phyloP scores from a whole-genome alignment of 441 rosid genomes.

The Omphalea diandra region DNA sequence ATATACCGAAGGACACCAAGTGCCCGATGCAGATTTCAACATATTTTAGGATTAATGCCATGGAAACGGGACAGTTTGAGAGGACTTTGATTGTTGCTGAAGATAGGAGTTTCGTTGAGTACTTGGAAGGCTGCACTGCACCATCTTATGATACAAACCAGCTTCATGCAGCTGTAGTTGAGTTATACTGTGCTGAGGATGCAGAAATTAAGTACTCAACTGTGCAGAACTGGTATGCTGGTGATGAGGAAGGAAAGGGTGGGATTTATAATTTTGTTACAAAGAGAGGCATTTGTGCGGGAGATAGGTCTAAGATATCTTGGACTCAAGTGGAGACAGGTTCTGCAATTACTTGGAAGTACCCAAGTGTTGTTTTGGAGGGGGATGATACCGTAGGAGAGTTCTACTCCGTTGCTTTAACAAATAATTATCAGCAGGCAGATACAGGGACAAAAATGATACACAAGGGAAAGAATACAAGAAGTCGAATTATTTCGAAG shows the following conservation, averaged over 20 bases:
- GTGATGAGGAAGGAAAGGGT: conserved; percentile 85
- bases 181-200: conserved; percentile 69
- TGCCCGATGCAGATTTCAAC: conserved; percentile 97
- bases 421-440: conserved; percentile 90
- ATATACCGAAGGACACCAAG: conserved; percentile 73
- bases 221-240: conserved; percentile 94
- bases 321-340: conserved; percentile 99
- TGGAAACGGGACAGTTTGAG: conserved; percentile 98
- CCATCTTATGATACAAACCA: conserved; percentile 87
- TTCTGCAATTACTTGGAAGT: conserved; percentile 94
- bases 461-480: conserved; percentile 87
- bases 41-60: conserved; percentile 75
- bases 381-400: conserved; percentile 84
- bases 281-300: conserved; percentile 85
- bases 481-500: conserved; percentile 88
- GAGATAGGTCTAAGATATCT: conserved; percentile 76
- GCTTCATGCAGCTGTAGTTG: conserved; percentile 96
- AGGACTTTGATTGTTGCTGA: conserved; percentile 96
- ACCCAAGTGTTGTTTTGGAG: conserved; percentile 89
- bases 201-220: conserved; percentile 97
- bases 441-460: conserved; percentile 98
- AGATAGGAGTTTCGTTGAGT: conserved; percentile 87
- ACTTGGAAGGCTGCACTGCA: conserved; percentile 94
- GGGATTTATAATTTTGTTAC: conserved; percentile 94
- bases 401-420: conserved; percentile 91